A percentile compares a stretch with the other conserved stretches of the same genome.
These are phyloP conservation scores for Zygosaccharomyces sapae DNA, from an alignment of 1,139 yeast genomes.

Conservation along the genomic window DNA sequence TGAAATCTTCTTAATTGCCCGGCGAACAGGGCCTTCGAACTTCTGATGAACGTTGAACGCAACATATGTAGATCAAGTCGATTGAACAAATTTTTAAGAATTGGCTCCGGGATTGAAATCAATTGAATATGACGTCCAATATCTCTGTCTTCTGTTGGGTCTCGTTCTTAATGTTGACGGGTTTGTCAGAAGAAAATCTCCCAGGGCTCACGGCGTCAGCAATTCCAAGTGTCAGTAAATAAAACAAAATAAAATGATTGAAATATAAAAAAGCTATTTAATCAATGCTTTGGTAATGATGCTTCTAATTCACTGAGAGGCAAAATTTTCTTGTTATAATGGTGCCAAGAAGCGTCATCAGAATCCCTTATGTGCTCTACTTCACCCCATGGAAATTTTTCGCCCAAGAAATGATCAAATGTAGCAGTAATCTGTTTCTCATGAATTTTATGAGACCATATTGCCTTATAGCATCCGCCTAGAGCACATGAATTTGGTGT, in stretches of 20 bases:
- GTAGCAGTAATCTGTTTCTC: constrained; percentile 18
- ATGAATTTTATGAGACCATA: constrained; percentile 50
- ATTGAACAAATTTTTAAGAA: background rate
- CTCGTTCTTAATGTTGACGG: background rate
- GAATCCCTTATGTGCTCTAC: constrained; percentile 40
- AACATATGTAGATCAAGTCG: constrained; percentile 6
- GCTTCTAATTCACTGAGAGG: constrained; percentile 36
- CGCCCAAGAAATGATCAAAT: constrained; percentile 42
- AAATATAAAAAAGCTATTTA: background rate
- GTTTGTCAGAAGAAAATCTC: constrained; percentile 8
- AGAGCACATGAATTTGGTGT: constrained; percentile 88
- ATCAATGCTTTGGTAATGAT: constrained; percentile 10
- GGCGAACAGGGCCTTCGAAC: constrained; percentile 7
- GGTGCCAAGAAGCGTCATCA: constrained; percentile 34
- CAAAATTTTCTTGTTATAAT: constrained; percentile 33
- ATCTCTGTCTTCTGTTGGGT: background rate
- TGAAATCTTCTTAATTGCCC: constrained; percentile 23
- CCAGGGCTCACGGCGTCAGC: constrained; percentile 1
- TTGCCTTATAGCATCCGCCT: constrained; percentile 87
- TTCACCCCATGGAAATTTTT: constrained; percentile 46
- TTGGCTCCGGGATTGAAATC: background rate
- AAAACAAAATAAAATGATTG: background rate
- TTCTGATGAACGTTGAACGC: constrained; percentile 10
- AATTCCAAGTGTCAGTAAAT: background rate
- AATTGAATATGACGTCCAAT: background rate